Percentiles rank a stretch among this genome's conserved stretches.
phyloP scores from a whole-genome alignment of 306 rosid genomes.

The Fragaria ananassa region DNA sequence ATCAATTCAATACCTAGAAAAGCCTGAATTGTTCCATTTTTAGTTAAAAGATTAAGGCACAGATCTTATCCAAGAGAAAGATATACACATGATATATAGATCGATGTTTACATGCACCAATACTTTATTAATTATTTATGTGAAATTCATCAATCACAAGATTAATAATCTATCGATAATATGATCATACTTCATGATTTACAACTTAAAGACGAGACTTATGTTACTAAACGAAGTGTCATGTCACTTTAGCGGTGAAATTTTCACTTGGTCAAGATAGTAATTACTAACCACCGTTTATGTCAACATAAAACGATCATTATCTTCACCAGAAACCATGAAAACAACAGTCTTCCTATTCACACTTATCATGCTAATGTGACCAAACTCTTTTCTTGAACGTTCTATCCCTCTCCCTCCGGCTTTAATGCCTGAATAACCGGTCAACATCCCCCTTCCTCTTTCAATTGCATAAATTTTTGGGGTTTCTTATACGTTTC shows the following conservation, averaged over 20 bases:
- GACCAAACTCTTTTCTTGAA: not conserved
- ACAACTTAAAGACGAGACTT: not conserved
- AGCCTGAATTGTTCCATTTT: not conserved
- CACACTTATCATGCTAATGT: not conserved
- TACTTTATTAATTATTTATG: too few species aligned
- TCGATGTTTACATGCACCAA: not conserved
- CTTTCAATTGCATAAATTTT: not conserved
- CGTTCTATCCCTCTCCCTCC: not conserved
- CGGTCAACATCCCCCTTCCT: conserved; percentile 27
- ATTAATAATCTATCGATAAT: too few species aligned
- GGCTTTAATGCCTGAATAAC: conserved; percentile 22
- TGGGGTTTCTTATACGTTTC: conserved; percentile 12
- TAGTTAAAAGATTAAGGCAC: not conserved
- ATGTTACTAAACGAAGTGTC: too few species aligned
- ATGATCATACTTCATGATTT: too few species aligned
- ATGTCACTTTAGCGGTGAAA: too few species aligned
- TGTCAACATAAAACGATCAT: not conserved
- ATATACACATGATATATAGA: not conserved
- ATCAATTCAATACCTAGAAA: not conserved
- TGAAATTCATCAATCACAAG: too few species aligned
- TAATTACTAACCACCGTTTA: not conserved
- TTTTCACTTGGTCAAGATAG: not conserved
- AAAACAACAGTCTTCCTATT: not conserved
- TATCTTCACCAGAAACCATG: not conserved
- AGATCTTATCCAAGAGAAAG: not conserved